Evolutionary conservation across 2,329 filamentous ascomycete genomes (phyloP).

Genomic region (Gnomoniopsis sp.): DNA sequence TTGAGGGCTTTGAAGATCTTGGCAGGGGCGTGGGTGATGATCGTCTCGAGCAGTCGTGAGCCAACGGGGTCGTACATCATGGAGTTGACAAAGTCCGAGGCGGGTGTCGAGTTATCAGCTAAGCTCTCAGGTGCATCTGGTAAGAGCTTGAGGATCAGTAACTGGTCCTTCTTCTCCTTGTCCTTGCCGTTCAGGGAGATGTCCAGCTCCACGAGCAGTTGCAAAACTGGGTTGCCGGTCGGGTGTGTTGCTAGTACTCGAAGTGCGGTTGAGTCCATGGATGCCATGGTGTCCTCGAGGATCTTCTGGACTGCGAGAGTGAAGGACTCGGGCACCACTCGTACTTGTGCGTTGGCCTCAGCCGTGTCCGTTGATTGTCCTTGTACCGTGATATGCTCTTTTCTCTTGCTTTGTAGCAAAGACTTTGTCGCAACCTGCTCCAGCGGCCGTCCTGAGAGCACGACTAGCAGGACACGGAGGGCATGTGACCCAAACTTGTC

Average conservation of each 20-base stretch:
- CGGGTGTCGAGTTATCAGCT: constrained; percentile 67
- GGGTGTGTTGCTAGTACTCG: constrained; percentile 83
- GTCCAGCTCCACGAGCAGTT: constrained; percentile 84
- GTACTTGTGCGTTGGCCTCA: constrained; percentile 41
- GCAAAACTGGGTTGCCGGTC: constrained; percentile 88
- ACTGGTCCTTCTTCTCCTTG: constrained; percentile 57
- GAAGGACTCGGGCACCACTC: constrained; percentile 77
- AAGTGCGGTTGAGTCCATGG: constrained; percentile 75
- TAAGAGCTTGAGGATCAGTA: constrained; percentile 67
- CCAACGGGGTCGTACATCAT: constrained; percentile 89
- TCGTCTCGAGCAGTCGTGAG: constrained; percentile 82
- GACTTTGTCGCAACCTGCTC: constrained; percentile 66
- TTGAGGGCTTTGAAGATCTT: constrained; percentile 91
- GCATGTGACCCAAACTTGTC: constrained; percentile 89
- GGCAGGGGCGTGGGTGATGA: constrained; percentile 75
- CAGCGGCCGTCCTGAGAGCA: constrained; percentile 79
- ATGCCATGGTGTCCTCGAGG: constrained; percentile 70
- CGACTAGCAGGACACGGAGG: constrained; percentile 77
- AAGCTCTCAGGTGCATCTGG: constrained; percentile 72
- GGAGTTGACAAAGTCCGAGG: constrained; percentile 74
- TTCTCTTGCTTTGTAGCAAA: constrained; percentile 86
- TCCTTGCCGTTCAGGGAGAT: constrained; percentile 69
- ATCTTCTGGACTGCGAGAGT: constrained; percentile 74
- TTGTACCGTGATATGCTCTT: constrained; percentile 72
- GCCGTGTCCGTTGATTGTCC: constrained; percentile 47